These are phyloP conservation scores for Psidium guajava DNA, from an alignment of 345 rosid species.

Conservation along the genomic window DNA sequence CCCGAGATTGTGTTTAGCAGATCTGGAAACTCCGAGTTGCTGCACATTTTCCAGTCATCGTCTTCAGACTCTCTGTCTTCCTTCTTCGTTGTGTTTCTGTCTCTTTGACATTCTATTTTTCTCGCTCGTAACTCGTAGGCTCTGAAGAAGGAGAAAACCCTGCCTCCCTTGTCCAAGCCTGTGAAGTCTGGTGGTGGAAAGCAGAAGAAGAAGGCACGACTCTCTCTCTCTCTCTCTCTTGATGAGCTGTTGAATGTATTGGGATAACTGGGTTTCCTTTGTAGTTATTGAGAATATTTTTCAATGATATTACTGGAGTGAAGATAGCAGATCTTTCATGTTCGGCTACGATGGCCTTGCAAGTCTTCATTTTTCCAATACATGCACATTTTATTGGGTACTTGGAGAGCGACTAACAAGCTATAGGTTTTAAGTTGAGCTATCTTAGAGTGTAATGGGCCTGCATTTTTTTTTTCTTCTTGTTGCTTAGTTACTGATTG, in stretches of 20 bases:
- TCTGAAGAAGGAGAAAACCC: conserved; percentile 39
- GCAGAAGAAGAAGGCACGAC: conserved; percentile 20
- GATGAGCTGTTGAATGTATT: not conserved
- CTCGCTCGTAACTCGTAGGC: conserved; percentile 3
- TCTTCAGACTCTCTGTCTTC: not conserved
- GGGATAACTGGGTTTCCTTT: not conserved
- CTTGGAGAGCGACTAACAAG: not conserved
- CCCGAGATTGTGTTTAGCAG: not conserved
- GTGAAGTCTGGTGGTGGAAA: conserved; percentile 26
- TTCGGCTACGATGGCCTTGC: not conserved
- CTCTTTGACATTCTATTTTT: not conserved
- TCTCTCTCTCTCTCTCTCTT: not conserved
- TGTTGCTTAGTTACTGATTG: not conserved
- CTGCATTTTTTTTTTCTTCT: too few relatives aligned
- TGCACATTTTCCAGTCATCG: not conserved
- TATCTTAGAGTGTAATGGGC: not conserved
- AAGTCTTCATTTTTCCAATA: not conserved
- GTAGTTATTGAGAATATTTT: not conserved
- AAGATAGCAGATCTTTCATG: not conserved
- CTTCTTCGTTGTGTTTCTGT: not conserved
- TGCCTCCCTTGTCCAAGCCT: conserved; percentile 25
- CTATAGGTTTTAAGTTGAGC: not conserved
- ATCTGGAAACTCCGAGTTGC: not conserved
- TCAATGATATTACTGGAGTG: not conserved
- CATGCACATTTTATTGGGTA: not conserved